Conservation (phyloP, 176 grass and related monocot genomes). For the Phoenix roebelenii region DNA sequence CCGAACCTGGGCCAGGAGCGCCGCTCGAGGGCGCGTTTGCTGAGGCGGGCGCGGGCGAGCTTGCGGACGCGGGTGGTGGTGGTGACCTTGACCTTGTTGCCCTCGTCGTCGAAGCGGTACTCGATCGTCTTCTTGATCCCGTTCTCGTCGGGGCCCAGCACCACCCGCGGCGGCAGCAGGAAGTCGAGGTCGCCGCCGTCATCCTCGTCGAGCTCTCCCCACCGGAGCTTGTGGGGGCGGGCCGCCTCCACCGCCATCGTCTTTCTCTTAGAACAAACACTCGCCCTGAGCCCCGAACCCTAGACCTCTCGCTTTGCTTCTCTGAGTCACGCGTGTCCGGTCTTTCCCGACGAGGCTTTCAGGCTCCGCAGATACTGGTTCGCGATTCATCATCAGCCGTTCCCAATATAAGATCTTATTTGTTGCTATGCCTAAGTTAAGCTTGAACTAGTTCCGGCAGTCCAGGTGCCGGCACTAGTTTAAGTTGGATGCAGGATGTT, state of each 20-base stretch:
- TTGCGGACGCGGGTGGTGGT: slow-evolving; percentile 66
- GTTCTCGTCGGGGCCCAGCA: slow-evolving; percentile 61
- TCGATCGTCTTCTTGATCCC: slow-evolving; percentile 60
- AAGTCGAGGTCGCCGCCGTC: slow-evolving; percentile 64
- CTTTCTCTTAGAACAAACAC: no score
- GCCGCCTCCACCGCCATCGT: slow-evolving; percentile 20
- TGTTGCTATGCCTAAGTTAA: no score
- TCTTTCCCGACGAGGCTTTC: no score
- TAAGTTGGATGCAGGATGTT: no score
- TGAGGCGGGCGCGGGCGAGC: slow-evolving; percentile 51
- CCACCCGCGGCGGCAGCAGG: slow-evolving; percentile 59
- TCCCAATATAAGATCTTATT: no score
- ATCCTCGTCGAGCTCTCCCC: slow-evolving; percentile 48
- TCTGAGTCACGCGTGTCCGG: no score
- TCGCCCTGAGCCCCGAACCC: no score
- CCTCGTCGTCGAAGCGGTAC: slow-evolving; percentile 73
- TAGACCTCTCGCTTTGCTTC: no score
- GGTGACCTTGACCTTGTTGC: slow-evolving; percentile 68
- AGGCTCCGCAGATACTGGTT: no score
- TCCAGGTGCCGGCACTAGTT: no score
- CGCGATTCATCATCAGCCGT: no score
- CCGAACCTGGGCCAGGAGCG: slow-evolving; percentile 77
- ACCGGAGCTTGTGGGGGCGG: slow-evolving; percentile 42
- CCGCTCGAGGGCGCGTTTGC: slow-evolving; percentile 63
- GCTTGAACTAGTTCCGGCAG: no score